Base-by-base conservation (phyloP, 2,329 filamentous ascomycete species). In the Acrodontium crateriforme region DNA sequence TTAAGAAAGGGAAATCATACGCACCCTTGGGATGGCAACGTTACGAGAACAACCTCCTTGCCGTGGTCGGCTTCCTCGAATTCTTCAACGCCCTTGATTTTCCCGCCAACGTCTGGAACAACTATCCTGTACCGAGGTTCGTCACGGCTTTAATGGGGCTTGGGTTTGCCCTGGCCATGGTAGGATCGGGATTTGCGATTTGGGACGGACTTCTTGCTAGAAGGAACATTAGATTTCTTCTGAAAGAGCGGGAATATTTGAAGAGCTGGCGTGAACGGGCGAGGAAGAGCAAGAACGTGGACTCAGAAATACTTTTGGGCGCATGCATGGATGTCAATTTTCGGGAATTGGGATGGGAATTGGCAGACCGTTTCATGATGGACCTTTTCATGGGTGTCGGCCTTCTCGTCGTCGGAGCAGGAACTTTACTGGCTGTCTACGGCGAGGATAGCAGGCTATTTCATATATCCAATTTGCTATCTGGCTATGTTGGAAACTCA, bases 31-130 rank as follows among this genome's bases (percentile, higher is more conserved):
- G n/a, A n/a, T n/a, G n/a, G n/a, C n/a, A 27, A 18, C 17, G 25
- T 12, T 37, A 36, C 15, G 13, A 59, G 32, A 55, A 38, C 48
- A 52, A 35, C 29, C 45, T 62, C 3, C 47, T 60, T 6, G 40
- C 44, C 0, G 45, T 53, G 9, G 54, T 68, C 1, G 68, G 65
- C 1, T 63, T 63, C 25, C 58, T 71, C 11, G 67, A 71, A 34
- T 52, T 69, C 2, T 63, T 62, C 29, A 71, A 71, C 39, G 64
- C 65, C 0, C 58, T 59, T 2, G 67, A 71, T 38, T 71, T 71
- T 30, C 64, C 67, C 0, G 67, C 67, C 30, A 71, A 71, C 30
- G 58, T 71, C 1, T 71, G 64, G 63, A 71, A 71, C 36, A 36
- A 59, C 2, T 49, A 58, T 0, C 67, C 66, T 0, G 56, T 67